Conservation (phyloP, 306 rosid genomes). For the Inga leiocalycina region DNA sequence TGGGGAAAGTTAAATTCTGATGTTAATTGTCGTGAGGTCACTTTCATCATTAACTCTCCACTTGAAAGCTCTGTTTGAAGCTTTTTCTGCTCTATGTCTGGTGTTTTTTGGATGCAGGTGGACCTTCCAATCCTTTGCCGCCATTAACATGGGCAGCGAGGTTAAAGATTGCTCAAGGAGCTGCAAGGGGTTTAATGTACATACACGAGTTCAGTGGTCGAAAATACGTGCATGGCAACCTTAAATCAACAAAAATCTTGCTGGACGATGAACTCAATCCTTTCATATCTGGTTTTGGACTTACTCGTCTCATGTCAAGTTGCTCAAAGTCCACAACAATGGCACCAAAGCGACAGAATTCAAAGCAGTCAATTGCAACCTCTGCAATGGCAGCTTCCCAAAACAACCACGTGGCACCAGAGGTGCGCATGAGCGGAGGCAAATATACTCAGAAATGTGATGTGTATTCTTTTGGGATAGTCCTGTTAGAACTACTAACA, state of each 20-base stretch:
- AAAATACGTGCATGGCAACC: conserved; percentile 72
- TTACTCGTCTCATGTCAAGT: conserved; percentile 55
- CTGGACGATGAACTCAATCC: conserved; percentile 71
- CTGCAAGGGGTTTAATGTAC: conserved; percentile 72
- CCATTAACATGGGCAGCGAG: conserved; percentile 68
- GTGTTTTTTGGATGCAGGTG: conserved; percentile 51
- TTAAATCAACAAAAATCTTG: conserved; percentile 76
- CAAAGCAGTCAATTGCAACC: conserved; percentile 41
- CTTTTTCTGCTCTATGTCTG: conserved; percentile 9
- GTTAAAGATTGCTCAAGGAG: conserved; percentile 77
- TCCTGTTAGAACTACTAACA: conserved; percentile 71
- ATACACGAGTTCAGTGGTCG: conserved; percentile 73
- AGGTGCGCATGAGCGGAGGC: conserved; percentile 59
- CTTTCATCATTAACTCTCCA: conserved; percentile 6
- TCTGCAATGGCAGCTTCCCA: conserved; percentile 46
- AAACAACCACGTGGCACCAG: conserved; percentile 64
- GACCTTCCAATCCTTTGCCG: conserved; percentile 47
- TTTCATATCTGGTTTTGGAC: conserved; percentile 73
- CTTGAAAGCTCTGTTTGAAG: conserved; percentile 2
- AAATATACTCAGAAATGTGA: conserved; percentile 81
- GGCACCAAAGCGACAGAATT: conserved; percentile 51
- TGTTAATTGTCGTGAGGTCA: not conserved
- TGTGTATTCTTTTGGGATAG: conserved; percentile 75
- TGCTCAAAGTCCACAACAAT: conserved; percentile 42
- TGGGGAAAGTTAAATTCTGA: not conserved